Conservation (phyloP, 441 rosid species). For the Populus hybrid region DNA sequence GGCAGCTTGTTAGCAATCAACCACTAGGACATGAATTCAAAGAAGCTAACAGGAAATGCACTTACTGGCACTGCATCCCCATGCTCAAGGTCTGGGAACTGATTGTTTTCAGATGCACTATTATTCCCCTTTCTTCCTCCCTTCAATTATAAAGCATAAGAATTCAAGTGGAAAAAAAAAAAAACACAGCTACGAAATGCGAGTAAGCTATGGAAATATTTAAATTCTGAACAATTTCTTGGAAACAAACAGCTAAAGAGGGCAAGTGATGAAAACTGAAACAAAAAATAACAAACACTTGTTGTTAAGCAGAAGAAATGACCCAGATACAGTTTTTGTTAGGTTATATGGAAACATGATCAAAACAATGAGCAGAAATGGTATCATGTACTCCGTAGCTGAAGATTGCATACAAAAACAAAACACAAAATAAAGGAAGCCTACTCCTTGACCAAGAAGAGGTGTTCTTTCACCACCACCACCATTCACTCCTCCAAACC, state of each 20-base stretch:
- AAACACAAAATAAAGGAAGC: too few species aligned
- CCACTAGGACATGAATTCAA: conserved; percentile 9
- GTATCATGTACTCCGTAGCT: not conserved
- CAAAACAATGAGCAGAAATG: not conserved
- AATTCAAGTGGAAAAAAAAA: not conserved
- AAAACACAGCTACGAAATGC: too few species aligned
- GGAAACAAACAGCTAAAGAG: not conserved
- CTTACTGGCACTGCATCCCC: conserved; percentile 69
- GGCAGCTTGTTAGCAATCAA: not conserved
- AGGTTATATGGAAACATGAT: too few species aligned
- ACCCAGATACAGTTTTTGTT: too few species aligned
- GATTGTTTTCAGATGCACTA: not conserved
- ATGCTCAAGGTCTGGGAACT: conserved; percentile 46
- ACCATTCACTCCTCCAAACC: too few species aligned
- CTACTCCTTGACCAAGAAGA: too few species aligned
- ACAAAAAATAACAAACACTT: not conserved
- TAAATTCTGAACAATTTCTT: too few species aligned
- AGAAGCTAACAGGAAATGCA: conserved; percentile 6
- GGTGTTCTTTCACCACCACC: too few species aligned
- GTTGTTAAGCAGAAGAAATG: too few species aligned
- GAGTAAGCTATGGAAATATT: too few species aligned
- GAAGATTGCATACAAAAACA: not conserved
- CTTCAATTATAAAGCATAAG: not conserved
- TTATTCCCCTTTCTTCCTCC: not conserved
- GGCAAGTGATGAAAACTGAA: not conserved